A percentile compares a stretch with the other conserved stretches of the same genome.
Conservation (phyloP, 2,329 filamentous ascomycete species). For the Aureobasidium sp. region DNA sequence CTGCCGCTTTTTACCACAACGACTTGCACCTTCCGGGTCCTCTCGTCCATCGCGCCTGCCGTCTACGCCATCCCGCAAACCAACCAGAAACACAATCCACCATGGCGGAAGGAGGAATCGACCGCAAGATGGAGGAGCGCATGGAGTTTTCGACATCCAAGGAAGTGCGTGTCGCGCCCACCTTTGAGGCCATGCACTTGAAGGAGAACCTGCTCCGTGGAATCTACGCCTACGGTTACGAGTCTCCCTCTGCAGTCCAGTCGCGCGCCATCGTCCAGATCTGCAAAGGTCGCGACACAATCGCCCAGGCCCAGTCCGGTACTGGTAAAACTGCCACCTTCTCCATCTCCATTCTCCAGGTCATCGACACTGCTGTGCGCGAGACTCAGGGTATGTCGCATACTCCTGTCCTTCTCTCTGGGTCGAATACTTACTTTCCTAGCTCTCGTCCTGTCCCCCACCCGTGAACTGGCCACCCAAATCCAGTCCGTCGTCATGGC, state of each 20-base stretch:
- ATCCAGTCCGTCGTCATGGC: constrained; percentile 98
- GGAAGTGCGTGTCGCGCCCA: constrained; percentile 90
- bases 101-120: constrained; percentile 86
- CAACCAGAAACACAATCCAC: constrained; percentile 26
- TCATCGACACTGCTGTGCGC: constrained; percentile 86
- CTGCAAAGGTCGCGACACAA: constrained; percentile 97
- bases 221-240: constrained; percentile 97
- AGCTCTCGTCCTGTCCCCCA: constrained; percentile 90
- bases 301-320: constrained; percentile 94
- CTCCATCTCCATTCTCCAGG: constrained; percentile 90
- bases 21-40: background rate
- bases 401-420: background rate
- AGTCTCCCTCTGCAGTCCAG: constrained; percentile 95
- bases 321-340: constrained; percentile 97
- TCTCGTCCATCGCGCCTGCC: background rate
- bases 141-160: constrained; percentile 99
- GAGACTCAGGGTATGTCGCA: constrained; percentile 60
- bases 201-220: constrained; percentile 96
- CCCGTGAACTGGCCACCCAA: constrained; percentile 92
- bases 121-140: constrained; percentile 87
- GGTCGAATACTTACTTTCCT: background rate
- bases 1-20: background rate
- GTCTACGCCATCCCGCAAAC: background rate
- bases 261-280: constrained; percentile 97
- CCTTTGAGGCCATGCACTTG: constrained; percentile 90